phyloP scores from a whole-genome alignment of 768 basidiomycete species.

The Dioszegia aurantiaca region DNA sequence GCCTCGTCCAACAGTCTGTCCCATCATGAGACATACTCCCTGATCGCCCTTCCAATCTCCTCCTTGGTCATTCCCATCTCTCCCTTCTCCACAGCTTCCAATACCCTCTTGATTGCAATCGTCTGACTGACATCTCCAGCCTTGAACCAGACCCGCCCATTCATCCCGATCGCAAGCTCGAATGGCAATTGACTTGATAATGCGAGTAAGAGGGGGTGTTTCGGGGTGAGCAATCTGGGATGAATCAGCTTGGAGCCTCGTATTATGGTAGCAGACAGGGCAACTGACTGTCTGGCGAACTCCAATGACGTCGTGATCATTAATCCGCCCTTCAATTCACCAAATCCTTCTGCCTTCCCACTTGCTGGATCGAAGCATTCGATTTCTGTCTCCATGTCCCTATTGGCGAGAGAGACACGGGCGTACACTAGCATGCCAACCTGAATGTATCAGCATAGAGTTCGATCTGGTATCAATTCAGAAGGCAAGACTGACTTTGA shows the following conservation, averaged over 20 bases:
- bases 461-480: neutral
- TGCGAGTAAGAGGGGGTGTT: constrained; percentile 75
- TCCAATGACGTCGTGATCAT: constrained; percentile 75
- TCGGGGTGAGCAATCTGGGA: constrained; percentile 70
- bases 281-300: constrained; percentile 75
- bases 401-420: constrained; percentile 85
- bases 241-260: constrained; percentile 6
- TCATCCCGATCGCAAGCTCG: constrained; percentile 83
- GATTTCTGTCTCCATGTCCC: constrained; percentile 97
- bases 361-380: constrained; percentile 95
- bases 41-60: constrained; percentile 29
- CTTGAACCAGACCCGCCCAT: constrained; percentile 87
- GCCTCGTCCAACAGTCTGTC: no score
- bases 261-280: neutral
- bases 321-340: constrained; percentile 87
- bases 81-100: constrained; percentile 68
- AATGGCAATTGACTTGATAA: constrained; percentile 79
- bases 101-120: constrained; percentile 71
- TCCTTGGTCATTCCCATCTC: constrained; percentile 29
- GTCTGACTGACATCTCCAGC: constrained; percentile 70
- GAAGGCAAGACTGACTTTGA: constrained; percentile 67
- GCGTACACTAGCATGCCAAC: constrained; percentile 88
- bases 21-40: constrained; percentile 8
- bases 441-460: constrained; percentile 54
- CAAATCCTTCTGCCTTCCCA: constrained; percentile 86